Evolutionary conservation across 805 yeast genomes (phyloP), one percentile per base, ranked within the genome.

Genomic region (Saturnispora saitoi): DNA sequence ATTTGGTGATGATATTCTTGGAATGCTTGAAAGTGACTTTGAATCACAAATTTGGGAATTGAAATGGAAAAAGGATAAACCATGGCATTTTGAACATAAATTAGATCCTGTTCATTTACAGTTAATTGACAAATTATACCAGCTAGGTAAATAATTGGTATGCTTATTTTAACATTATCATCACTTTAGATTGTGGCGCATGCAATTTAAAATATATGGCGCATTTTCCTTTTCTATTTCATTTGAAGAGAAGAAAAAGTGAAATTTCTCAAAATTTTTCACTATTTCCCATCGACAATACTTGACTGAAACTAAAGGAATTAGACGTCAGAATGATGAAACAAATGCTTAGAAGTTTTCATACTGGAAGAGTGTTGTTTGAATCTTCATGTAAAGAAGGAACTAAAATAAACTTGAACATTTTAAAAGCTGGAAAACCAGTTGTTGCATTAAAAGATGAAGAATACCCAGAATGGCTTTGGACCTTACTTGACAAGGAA

Each of bases 391-490:
- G 90, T 62, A 66, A 73, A 56, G 82, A 86, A 45, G 89, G 98
- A 51, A 83, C 93, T 0, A 71, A 75, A 9, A 69, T 86, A 52
- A 82, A 83, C 54, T 68, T 89, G 58, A 84, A 85, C 57, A 74
- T 91, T 40, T 77, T 77, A 61, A 89, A 88, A 61, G 72, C 75
- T 32, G 95, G 91, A n/a, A 79, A 82, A 51, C 96, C 89, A 57
- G 88, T 95, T 8, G 80, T 87, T 4, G 98, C 98, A 1, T 66
- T 84, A 48, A 87, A 83, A 52, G 98, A 93, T 63, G 71, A 71
- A 34, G 95, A 90, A 58, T 91, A 91, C 62, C 99, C 99, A 4
- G 86, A 76, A 41, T 91, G 99, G 99, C 73, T 91, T 47, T 93
- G 98, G 98, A 78, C 75, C 4, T 71, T 86, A 43, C 74, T 89